Percentiles rank a stretch among this genome's conserved stretches.
Evolutionary conservation across 768 basidiomycete genomes (phyloP).

Genomic region (Trametes cingulata): DNA sequence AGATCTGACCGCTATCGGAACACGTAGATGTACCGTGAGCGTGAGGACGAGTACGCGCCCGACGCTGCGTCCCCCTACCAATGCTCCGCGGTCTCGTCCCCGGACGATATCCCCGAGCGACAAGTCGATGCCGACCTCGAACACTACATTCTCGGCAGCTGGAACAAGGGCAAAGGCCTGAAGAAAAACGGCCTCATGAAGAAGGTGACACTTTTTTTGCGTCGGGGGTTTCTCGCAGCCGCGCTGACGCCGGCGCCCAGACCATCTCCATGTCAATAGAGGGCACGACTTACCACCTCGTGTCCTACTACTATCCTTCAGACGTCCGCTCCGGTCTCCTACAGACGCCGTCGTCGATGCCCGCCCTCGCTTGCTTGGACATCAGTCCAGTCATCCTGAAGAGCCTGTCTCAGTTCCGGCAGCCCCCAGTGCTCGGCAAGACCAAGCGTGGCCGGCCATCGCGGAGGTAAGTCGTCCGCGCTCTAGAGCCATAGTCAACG

Average conservation of each 20-base stretch:
- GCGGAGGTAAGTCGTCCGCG: not conserved
- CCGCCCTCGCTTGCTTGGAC: slow-evolving; percentile 7
- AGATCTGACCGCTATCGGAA: not conserved
- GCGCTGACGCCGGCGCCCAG: not conserved
- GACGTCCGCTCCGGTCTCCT: slow-evolving; percentile 20
- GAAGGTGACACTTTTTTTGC: slow-evolving; percentile 13
- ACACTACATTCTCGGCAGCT: slow-evolving; percentile 24
- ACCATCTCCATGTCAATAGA: slow-evolving; percentile 21
- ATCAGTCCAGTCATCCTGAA: slow-evolving; percentile 11
- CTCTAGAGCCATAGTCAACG: not conserved
- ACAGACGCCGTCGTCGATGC: slow-evolving; percentile 17
- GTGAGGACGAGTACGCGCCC: slow-evolving; percentile 15
- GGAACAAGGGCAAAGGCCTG: slow-evolving; percentile 23
- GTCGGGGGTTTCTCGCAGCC: not conserved
- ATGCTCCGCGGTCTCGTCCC: slow-evolving; percentile 10
- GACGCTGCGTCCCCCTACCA: slow-evolving; percentile 13
- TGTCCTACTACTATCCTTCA: slow-evolving; percentile 23
- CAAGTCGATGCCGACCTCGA: slow-evolving; percentile 17
- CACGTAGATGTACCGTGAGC: slow-evolving; percentile 23
- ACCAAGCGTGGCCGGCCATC: slow-evolving; percentile 3
- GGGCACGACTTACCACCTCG: slow-evolving; percentile 21
- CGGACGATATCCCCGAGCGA: not conserved
- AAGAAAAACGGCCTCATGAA: slow-evolving; percentile 27
- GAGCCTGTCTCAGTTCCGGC: slow-evolving; percentile 15
- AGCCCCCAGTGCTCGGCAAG: slow-evolving; percentile 7